Evolutionary conservation across 208 protist species (phyloP), one percentile per base, ranked within the genome.

Genomic region (Naegleria fowleri): DNA sequence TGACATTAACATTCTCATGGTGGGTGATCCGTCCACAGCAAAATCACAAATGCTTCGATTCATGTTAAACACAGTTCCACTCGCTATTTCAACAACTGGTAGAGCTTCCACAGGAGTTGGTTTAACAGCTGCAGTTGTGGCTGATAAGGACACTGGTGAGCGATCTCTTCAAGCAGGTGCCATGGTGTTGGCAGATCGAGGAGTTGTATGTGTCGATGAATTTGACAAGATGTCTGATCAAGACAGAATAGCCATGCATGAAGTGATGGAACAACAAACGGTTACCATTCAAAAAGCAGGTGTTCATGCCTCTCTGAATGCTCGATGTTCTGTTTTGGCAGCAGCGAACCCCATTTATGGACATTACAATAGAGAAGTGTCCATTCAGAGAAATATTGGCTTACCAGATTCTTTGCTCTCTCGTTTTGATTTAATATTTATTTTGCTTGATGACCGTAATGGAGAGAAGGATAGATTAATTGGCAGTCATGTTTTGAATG

Each of bases 181-280:
- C 0, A 99, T 99, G 98, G 99, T 99, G 5, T 95, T 99, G 11
- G 99, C 98, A 0, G 99, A 99, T 93, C 93, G 98, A 48, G 98
- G 99, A 48, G 96, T 99, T 76, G 95, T 99, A 33, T 99, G 98
- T 94, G 99, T 99, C 88, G 99, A 99, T 94, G 99, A 99, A 94
- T 99, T 99, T 94, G 99, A 99, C 93, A 99, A 99, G 94, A 99
- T 99, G 99, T 95, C 92, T 67, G 94, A 98, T 58, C 93, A 96
- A 40, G 99, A 99, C 94, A 94, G 96, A 41, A 96, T 98, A n/a
- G 97, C 97, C 6, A 98, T 98, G 95, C 97, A 98, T 94, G 97
- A 99, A 95, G 99, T 99, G 36, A 99, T 99, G 98, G 99, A 99
- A 94, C 99, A 99, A 94, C 99, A 99, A 93, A 99, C 98, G 0